Percentiles rank a stretch among this genome's conserved stretches.
phyloP scores from a whole-genome alignment of 768 basidiomycete genomes.

The Hygrocybe punicea region DNA sequence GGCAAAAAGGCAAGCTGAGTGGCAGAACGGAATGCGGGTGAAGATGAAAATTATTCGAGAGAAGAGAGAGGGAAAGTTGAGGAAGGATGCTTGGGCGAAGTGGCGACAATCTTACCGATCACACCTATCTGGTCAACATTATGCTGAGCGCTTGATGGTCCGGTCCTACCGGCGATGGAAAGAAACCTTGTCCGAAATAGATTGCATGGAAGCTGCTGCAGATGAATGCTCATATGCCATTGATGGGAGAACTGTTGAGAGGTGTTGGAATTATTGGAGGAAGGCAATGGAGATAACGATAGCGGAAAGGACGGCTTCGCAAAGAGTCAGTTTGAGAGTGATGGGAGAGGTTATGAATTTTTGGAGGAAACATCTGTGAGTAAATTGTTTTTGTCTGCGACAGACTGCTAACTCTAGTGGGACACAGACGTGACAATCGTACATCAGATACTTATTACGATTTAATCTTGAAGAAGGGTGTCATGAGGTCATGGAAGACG shows the following conservation, averaged over 20 bases:
- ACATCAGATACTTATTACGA: slow-evolving; percentile 45
- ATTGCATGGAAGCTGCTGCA: slow-evolving; percentile 47
- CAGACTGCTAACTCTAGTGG: background rate
- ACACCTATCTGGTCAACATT: slow-evolving; percentile 50
- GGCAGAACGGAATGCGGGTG: slow-evolving; percentile 67
- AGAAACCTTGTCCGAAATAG: slow-evolving; percentile 36
- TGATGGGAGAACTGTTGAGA: slow-evolving; percentile 37
- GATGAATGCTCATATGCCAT: slow-evolving; percentile 43
- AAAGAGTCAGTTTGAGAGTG: slow-evolving; percentile 48
- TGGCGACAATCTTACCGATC: slow-evolving; percentile 63
- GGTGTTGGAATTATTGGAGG: slow-evolving; percentile 60
- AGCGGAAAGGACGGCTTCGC: slow-evolving; percentile 44
- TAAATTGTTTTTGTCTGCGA: too few species aligned
- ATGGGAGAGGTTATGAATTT: slow-evolving; percentile 44
- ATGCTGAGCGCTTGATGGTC: slow-evolving; percentile 41
- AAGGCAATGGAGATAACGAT: slow-evolving; percentile 41
- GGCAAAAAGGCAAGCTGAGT: slow-evolving; percentile 54
- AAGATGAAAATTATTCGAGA: slow-evolving; percentile 64
- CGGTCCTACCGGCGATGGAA: slow-evolving; percentile 57
- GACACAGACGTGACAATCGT: slow-evolving; percentile 43
- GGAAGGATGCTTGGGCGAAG: slow-evolving; percentile 57
- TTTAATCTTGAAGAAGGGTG: slow-evolving; percentile 41
- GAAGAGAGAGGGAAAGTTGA: slow-evolving; percentile 50
- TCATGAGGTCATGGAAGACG: slow-evolving; percentile 55
- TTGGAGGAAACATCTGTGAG: slow-evolving; percentile 62